A percentile compares a stretch with the other conserved stretches of the same genome.
phyloP scores from a whole-genome alignment of 768 basidiomycete species.

The Auricularia cornea region DNA sequence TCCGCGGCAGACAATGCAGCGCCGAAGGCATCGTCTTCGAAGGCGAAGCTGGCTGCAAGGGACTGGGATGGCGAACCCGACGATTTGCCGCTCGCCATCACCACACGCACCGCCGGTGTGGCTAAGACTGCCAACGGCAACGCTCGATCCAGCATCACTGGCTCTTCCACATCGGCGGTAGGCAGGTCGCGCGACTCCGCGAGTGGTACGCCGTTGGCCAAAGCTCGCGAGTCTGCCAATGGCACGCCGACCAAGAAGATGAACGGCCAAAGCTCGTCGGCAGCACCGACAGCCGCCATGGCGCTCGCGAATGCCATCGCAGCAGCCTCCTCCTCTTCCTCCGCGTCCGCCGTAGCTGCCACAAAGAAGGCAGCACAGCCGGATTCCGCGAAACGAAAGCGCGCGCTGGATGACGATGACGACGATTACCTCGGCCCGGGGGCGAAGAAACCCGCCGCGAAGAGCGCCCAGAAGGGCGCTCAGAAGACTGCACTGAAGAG shows the following conservation, averaged over 20 bases:
- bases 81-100: background rate
- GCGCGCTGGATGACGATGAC: slow-evolving; percentile 13
- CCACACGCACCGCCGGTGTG: background rate
- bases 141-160: too few relatives aligned
- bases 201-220: background rate
- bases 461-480: slow-evolving; percentile 16
- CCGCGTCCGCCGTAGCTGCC: slow-evolving; percentile 35
- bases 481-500: slow-evolving; percentile 10
- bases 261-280: too few relatives aligned
- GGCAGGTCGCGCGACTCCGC: background rate
- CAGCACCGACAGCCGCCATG: background rate
- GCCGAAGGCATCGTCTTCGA: background rate
- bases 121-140: background rate
- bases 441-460: slow-evolving; percentile 18
- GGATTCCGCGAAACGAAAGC: slow-evolving; percentile 8
- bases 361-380: slow-evolving; percentile 3
- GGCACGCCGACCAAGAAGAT: background rate
- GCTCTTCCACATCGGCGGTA: background rate
- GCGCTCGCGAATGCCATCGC: background rate
- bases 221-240: background rate
- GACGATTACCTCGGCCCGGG: slow-evolving; percentile 16
- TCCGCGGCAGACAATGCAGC: background rate
- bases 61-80: background rate
- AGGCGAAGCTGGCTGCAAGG: background rate
- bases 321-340: slow-evolving; percentile 40